Evolutionary conservation across 108 stramenopile genomes (phyloP), one percentile per base, ranked within the genome.

Genomic region (Epithemia pelagica): DNA sequence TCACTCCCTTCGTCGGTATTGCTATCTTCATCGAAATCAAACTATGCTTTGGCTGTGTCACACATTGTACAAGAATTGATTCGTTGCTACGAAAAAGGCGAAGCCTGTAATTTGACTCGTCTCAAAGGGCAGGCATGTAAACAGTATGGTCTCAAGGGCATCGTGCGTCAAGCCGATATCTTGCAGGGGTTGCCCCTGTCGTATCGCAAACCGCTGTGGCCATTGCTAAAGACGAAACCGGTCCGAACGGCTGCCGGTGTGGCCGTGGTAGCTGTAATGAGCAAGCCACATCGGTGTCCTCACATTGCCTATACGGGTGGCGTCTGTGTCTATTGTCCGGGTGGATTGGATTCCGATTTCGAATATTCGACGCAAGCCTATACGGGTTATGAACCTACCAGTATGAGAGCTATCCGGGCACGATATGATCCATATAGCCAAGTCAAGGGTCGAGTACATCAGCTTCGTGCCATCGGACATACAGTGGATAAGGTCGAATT

Each of bases 291-390:
- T 74, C 88, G 96, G 2, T 97, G 96, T 76, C 96, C 96, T 1
- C 96, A 97, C 70, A 87, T 97, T 66, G 91, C 91, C 71, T 87
- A 92, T 74, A 97, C 96, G 0, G 95, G 95, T 8, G 82, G 87
- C 67, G 96, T 97, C 7, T 97, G 96, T 67, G 96, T 97, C 27
- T 97, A 97, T 67, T 97, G 96, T 79, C 96, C 96, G 28, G 96
- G 96, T 52, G 96, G 96, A 23, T 95, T 95, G 0, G 96, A 97
- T 75, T 79, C 77, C 21, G 96, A 97, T 70, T 97, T 97, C 77
- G 96, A 97, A 72, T 97, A 97, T 77, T 86, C 83, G 7, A 97
- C 96, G 21, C 96, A 97, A 61, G 94, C 96, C 31, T 97, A 97
- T 67, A 97, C 96, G 0, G 96, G 96, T 24, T 97, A 97, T 72